Conservation (phyloP, 2,329 filamentous ascomycete genomes). For the Alternaria solani region DNA sequence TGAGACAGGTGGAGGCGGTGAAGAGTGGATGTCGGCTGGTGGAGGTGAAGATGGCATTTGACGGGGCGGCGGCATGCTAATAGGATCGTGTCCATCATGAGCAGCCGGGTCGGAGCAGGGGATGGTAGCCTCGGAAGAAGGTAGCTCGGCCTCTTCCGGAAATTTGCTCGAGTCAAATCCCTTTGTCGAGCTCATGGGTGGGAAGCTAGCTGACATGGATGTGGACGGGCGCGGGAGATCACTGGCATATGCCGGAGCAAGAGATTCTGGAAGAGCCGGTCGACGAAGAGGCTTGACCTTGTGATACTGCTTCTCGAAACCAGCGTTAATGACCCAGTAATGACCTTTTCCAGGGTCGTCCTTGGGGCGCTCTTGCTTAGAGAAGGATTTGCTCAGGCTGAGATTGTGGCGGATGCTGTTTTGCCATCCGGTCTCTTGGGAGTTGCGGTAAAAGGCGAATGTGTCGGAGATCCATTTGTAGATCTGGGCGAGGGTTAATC, state of each 20-base stretch:
- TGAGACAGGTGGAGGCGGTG: slow-evolving; percentile 86
- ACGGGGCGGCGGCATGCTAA: slow-evolving; percentile 55
- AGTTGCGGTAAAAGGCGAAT: slow-evolving; percentile 81
- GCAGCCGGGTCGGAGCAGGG: slow-evolving; percentile 60
- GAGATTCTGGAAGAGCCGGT: slow-evolving; percentile 56
- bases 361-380: slow-evolving; percentile 94
- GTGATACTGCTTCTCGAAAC: slow-evolving; percentile 87
- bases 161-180: slow-evolving; percentile 60
- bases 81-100: slow-evolving; percentile 56
- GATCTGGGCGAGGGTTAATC: slow-evolving; percentile 90
- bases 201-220: slow-evolving; percentile 48
- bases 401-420: slow-evolving; percentile 99
- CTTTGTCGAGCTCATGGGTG: slow-evolving; percentile 52
- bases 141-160: slow-evolving; percentile 58
- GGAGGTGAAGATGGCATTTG: slow-evolving; percentile 73
- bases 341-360: slow-evolving; percentile 97
- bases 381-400: slow-evolving; percentile 94
- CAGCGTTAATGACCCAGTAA: slow-evolving; percentile 94
- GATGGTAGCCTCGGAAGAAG: slow-evolving; percentile 61
- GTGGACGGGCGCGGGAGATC: slow-evolving; percentile 50
- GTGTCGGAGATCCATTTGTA: slow-evolving; percentile 99
- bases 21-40: slow-evolving; percentile 79
- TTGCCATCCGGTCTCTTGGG: slow-evolving; percentile 90
- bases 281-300: slow-evolving; percentile 79
- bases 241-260: slow-evolving; percentile 42